These are phyloP conservation scores for Suillus occidentalis DNA, from an alignment of 768 basidiomycete genomes.

Conservation along the genomic window DNA sequence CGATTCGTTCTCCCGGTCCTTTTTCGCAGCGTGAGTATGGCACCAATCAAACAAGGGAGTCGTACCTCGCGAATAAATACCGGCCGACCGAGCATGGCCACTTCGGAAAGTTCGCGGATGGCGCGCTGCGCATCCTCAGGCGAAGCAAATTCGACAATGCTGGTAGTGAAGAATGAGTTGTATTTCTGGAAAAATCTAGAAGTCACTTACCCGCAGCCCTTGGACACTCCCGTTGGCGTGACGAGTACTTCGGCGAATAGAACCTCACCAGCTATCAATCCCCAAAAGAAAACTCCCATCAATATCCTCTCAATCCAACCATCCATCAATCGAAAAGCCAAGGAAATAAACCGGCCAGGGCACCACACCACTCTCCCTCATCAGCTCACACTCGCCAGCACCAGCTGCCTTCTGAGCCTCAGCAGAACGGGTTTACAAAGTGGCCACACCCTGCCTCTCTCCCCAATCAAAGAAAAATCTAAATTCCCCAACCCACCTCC, in stretches of 20 bases:
- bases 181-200: neutral
- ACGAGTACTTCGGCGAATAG: slow-evolving; percentile 99
- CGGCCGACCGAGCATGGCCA: slow-evolving; percentile 86
- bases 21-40: slow-evolving; percentile 1
- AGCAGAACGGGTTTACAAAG: slow-evolving; percentile 36
- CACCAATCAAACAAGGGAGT: slow-evolving; percentile 8
- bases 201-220: slow-evolving; percentile 93
- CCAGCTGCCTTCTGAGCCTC: slow-evolving; percentile 36
- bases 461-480: slow-evolving; percentile 49
- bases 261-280: slow-evolving; percentile 97
- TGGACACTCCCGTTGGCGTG: slow-evolving; percentile 94
- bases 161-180: slow-evolving; percentile 35
- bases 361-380: slow-evolving; percentile 39
- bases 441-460: slow-evolving; percentile 33
- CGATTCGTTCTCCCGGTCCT: slow-evolving; percentile 97
- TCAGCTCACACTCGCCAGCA: slow-evolving; percentile 34
- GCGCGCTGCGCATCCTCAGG: slow-evolving; percentile 87
- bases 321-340: slow-evolving; percentile 45
- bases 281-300: slow-evolving; percentile 90
- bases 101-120: slow-evolving; percentile 88
- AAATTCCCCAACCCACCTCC: slow-evolving; percentile 96
- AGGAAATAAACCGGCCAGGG: slow-evolving; percentile 40
- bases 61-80: slow-evolving; percentile 95
- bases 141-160: slow-evolving; percentile 95
- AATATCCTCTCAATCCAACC: slow-evolving; percentile 82